A percentile compares a stretch with the other conserved stretches of the same genome.
Conservation (phyloP, 257 asterid species). For the Leptodermis oblonga region DNA sequence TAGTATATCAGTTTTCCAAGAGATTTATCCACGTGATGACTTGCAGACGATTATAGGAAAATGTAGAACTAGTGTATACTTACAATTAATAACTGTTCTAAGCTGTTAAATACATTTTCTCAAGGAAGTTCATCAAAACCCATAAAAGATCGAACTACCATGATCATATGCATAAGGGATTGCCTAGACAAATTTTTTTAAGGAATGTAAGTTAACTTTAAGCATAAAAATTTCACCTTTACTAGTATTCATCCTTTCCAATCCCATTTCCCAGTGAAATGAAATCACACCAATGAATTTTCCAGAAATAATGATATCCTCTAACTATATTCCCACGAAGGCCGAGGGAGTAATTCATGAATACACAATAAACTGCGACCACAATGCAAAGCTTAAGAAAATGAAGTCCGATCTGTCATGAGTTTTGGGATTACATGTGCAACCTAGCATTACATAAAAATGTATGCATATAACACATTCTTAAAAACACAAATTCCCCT, state of each 20-base stretch:
- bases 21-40: neutral
- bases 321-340: neutral
- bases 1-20: neutral
- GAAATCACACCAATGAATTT: neutral
- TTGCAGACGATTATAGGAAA: neutral
- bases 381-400: neutral
- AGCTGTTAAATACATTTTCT: neutral
- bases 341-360: neutral
- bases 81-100: neutral
- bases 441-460: neutral
- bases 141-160: neutral
- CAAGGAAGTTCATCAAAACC: neutral
- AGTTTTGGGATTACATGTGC: neutral
- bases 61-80: neutral
- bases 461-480: neutral
- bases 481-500: neutral
- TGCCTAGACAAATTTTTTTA: too few species aligned
- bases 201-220: neutral
- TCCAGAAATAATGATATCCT: neutral
- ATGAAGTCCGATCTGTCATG: slow-evolving; percentile 19
- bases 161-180: neutral
- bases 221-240: too few species aligned
- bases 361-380: neutral
- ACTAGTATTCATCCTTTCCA: neutral
- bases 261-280: neutral